Conservation (phyloP, 2,329 filamentous ascomycete genomes). For the Trichoderma cornu-damae region DNA sequence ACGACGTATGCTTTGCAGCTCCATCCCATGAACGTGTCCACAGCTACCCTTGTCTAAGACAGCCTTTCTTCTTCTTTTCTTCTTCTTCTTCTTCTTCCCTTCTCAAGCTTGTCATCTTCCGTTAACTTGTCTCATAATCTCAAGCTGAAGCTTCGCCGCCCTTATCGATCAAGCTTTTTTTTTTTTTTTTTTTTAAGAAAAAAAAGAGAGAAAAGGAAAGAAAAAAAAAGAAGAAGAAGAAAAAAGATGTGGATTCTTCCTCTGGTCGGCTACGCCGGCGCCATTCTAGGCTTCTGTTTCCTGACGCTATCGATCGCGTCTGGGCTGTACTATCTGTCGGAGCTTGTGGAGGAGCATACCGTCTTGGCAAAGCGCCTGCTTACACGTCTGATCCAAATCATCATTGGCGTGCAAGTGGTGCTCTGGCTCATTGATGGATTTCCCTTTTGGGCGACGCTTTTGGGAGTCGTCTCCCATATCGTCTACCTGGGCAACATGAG, state of each 20-base stretch:
- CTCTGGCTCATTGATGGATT: conserved; percentile 82
- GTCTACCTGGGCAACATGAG: conserved; percentile 85
- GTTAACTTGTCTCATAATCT: not conserved
- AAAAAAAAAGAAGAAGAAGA: not conserved
- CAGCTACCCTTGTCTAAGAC: conserved; percentile 8
- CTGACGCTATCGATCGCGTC: conserved; percentile 93
- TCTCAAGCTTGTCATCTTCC: not conserved
- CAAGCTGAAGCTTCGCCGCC: not conserved
- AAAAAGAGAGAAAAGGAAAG: too few species aligned
- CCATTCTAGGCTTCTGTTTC: conserved; percentile 85
- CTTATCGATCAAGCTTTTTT: too few species aligned
- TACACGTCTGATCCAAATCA: conserved; percentile 74
- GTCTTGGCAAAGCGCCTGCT: conserved; percentile 87
- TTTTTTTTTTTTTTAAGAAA: too few species aligned
- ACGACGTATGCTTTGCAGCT: conserved; percentile 1
- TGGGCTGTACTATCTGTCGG: conserved; percentile 97
- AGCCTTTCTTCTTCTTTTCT: not conserved
- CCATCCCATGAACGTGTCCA: conserved; percentile 22
- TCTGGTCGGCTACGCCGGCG: conserved; percentile 81
- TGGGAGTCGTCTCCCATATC: conserved; percentile 75
- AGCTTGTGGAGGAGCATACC: conserved; percentile 96
- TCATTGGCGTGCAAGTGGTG: conserved; percentile 68
- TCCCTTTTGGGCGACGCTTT: conserved; percentile 64
- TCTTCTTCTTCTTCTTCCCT: not conserved
- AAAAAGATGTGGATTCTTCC: conserved; percentile 91